These are phyloP conservation scores for Bothriochloa decipiens DNA, from an alignment of 176 grass and related monocot species.

Conservation along the genomic window DNA sequence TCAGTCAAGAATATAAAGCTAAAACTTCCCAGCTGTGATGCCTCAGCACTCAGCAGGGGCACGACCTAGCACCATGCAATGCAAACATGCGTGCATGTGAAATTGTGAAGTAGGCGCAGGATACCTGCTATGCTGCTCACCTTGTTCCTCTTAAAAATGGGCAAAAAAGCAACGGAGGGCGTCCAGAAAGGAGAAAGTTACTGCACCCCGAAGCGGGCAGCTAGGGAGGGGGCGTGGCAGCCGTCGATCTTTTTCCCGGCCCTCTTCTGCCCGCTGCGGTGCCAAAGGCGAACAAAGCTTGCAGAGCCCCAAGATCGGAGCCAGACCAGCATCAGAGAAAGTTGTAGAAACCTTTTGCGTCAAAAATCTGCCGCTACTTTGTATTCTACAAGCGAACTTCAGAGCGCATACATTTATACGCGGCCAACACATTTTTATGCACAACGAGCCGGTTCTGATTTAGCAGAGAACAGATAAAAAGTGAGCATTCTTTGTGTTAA, in stretches of 20 bases:
- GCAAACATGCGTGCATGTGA: constrained; percentile 20
- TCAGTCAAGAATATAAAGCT: neutral
- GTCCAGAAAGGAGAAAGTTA: constrained; percentile 34
- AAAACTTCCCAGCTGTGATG: constrained; percentile 11
- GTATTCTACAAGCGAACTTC: constrained; percentile 7
- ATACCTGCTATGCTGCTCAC: neutral
- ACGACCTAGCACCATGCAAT: neutral
- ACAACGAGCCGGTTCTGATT: neutral
- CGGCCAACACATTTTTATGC: too few relatives aligned
- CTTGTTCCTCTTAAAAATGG: constrained; percentile 36
- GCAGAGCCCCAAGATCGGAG: constrained; percentile 39
- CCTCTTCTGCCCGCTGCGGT: constrained; percentile 41
- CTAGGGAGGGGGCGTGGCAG: constrained; percentile 14
- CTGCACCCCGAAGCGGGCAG: constrained; percentile 19
- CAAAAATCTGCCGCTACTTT: neutral
- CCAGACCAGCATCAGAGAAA: constrained; percentile 27
- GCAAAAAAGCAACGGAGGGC: constrained; percentile 27
- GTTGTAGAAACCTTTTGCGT: constrained; percentile 40
- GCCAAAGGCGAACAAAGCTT: constrained; percentile 48
- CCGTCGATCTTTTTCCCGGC: constrained; percentile 23
- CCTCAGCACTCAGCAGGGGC: neutral
- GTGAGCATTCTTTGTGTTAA: neutral
- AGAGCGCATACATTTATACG: neutral
- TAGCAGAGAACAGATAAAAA: neutral
- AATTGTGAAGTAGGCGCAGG: neutral